phyloP scores from a whole-genome alignment of 148 eudicot genomes.

The Chenopodium suecicum region DNA sequence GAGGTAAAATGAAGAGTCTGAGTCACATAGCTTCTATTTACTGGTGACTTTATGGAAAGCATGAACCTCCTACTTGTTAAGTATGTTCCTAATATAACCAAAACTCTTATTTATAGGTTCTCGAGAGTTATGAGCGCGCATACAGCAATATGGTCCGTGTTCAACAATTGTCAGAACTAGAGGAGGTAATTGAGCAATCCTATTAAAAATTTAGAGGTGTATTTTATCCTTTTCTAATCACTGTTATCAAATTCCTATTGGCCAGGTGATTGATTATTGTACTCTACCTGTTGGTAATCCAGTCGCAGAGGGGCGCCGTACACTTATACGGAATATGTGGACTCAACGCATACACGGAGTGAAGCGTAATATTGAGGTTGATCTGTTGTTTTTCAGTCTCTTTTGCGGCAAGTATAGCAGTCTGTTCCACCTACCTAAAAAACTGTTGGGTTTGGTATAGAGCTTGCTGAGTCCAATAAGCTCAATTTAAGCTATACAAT shows the following conservation, averaged over 20 bases:
- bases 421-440: background rate
- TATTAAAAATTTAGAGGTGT: background rate
- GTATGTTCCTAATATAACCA: background rate
- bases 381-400: background rate
- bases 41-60: background rate
- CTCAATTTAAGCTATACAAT: background rate
- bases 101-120: slow-evolving; percentile 48
- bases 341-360: slow-evolving; percentile 90
- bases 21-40: background rate
- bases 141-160: slow-evolving; percentile 98
- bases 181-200: slow-evolving; percentile 56
- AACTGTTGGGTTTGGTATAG: background rate
- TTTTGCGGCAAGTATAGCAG: background rate
- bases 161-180: slow-evolving; percentile 95
- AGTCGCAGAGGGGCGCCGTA: slow-evolving; percentile 87
- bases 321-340: slow-evolving; percentile 97
- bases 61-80: background rate
- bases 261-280: slow-evolving; percentile 92
- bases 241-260: background rate
- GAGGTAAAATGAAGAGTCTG: too few relatives aligned
- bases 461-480: background rate
- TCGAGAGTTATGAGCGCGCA: slow-evolving; percentile 98
- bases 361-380: slow-evolving; percentile 92
- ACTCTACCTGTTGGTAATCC: slow-evolving; percentile 73
- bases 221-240: background rate